Base-by-base conservation (phyloP, 192 early-diverging fungal genomes). In the Pecoramyces ruminantium region DNA sequence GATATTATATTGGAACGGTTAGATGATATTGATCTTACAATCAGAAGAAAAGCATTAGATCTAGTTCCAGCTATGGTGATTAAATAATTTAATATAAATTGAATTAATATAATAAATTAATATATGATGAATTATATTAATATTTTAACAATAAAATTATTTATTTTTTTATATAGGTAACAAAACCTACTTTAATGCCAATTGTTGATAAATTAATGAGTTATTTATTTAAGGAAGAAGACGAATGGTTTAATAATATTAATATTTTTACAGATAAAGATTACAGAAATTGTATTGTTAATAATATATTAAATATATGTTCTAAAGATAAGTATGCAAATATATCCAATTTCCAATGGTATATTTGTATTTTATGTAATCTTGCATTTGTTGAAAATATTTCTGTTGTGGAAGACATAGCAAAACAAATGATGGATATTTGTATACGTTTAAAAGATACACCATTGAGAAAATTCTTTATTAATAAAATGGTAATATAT, bases 281-380 rank as follows among this genome's bases (percentile, higher is more conserved):
- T 29, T 96, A 98, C 85, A 92, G 95, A 28, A 84, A 87, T 15
- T 89, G 93, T 80, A 95, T 95, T n/a, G 92, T 96, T 58, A 86
- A 90, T 79, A 90, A 92, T 3, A 95, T 98, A 39, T 79, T 98
- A 2, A 84, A 84, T 78, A 93, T 97, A 81, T 97, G 96, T 84
- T 91, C 92, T 14, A 90, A 91, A 78, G 91, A 96, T 84, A 92
- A 92, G 13, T 99, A 97, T 81, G 89, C 87, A 27, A 90, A 95
- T 82, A 88, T 97, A 34, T 86, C 90, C 25, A 93, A 96, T 83
- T 98, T 98, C 88, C 95, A 97, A 83, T 99, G 98, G 98, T 97
- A 97, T 82, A 88, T 98, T 38, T 87, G 90, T 4, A 89, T 94
- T 0, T 88, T 98, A 29, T 90, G 92, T 4, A 93, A 93, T 78